These are phyloP conservation scores for Lablab purpureus DNA, from an alignment of 306 rosid genomes.

Conservation along the genomic window DNA sequence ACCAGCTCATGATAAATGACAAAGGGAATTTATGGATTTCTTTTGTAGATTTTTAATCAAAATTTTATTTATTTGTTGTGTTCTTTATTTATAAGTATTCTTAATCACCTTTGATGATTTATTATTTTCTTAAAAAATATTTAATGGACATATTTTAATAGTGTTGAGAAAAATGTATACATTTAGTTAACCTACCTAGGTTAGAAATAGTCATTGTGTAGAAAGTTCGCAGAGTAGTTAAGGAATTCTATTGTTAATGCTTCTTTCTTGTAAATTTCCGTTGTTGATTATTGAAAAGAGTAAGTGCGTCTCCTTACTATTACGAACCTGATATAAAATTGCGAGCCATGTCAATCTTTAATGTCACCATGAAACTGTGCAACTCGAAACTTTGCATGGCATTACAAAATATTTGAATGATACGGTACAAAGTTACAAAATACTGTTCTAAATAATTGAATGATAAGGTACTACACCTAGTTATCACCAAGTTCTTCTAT, in stretches of 20 bases:
- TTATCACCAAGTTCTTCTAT: conserved; percentile 16
- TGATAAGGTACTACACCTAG: conserved; percentile 27
- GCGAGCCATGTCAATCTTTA: not conserved
- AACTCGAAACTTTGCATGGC: not conserved
- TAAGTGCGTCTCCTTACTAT: not conserved
- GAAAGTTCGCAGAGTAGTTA: not conserved
- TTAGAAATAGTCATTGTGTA: not conserved
- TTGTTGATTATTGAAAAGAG: not conserved
- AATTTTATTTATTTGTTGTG: too few species aligned
- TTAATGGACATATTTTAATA: too few species aligned
- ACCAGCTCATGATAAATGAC: too few species aligned
- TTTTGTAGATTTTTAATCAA: too few species aligned
- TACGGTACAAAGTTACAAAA: conserved; percentile 25
- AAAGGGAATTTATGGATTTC: not conserved
- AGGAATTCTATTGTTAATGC: not conserved
- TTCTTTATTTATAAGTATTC: too few species aligned
- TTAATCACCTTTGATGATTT: not conserved
- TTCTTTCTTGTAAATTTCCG: not conserved
- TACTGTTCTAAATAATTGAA: not conserved
- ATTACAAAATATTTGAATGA: conserved; percentile 7
- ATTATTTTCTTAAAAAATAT: too few species aligned
- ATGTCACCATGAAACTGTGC: not conserved
- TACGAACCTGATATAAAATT: not conserved
- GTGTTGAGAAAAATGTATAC: too few species aligned
- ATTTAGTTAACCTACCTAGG: not conserved